Base-by-base conservation (phyloP, 1,284 basidiomycete genomes). In the Xerocomus cyaneibrunnescens region DNA sequence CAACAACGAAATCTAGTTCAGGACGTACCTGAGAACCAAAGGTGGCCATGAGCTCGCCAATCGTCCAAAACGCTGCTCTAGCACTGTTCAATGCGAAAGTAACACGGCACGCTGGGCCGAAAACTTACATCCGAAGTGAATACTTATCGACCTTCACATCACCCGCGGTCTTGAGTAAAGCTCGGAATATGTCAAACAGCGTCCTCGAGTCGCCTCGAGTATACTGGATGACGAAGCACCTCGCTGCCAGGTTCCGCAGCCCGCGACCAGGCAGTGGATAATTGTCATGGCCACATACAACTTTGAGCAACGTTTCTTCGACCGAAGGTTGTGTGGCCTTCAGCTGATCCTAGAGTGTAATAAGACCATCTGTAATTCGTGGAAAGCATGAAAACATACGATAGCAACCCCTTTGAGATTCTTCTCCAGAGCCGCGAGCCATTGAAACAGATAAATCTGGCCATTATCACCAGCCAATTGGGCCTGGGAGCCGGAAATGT, bases 161-260 rank as follows among this genome's bases (percentile, higher is more conserved):
- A 5, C 79, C 76, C 0, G 85, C 84, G 12, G 87, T 79, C 71
- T 85, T 92, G 50, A 94, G 69, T 48, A 94, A 78, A 1, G 79
- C 68, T 62, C 93, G 89, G n/a, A 96, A 68, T 7, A 90, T 87
- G 62, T 98, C 95, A 61, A 94, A 98, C 46, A 97, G 72, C 1
- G 87, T 84, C 66, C 86, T 81, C 3, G 86, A 87, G 65, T 98
- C 94, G 57, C 89, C 90, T 16, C 85, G 80, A 31, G 77, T 79
- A 71, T 96, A 95, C n/a, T 97, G 63, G 19, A 77, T 69, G 47
- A 92, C 73, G 39, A 98, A 72, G 62, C 91, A 93, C 74, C 90
- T 78, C 7, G 90, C 84, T 42, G 89, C 80, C 3, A 93, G 75
- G 55, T 89, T 87, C 34, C 96, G 81, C 45, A 94, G 74, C 3